Evolutionary conservation across 106 monocot species (phyloP), one percentile per base, ranked within the genome.

Genomic region (Apostasia shenzhenica): DNA sequence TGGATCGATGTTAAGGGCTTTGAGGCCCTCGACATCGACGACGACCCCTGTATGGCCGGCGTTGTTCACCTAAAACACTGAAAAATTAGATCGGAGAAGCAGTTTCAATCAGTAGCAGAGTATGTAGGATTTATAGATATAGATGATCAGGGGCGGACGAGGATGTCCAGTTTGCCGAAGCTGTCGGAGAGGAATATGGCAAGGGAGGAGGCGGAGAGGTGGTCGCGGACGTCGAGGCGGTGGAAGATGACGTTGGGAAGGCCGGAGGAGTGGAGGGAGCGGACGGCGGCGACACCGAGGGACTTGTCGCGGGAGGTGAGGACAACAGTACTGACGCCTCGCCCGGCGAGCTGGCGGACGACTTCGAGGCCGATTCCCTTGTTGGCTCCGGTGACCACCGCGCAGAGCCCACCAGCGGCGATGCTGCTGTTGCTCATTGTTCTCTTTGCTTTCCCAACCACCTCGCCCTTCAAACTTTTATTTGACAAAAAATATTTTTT

Each of bases 361-460:
- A 70, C 61, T 64, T 79, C 88, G 8, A 92, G 75, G 59, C 85
- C 83, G 13, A 92, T 85, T 26, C 85, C 92, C 55, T 76, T 92
- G 82, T 85, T 92, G 42, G 76, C 85, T 57, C 88, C 92, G 2
- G 91, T 92, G 48, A 92, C 88, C 46, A 92, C 85, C 3, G 88
- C 92, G 54, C 75, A 75, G 11, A 61, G 11, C 26, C 26, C 26
- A 26, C 26, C 26, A 12, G 7, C 54, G 6, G 50, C 45, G 5
- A 38, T 50, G 2, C 7, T 50, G 66, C 52, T 52, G 52, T 10
- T 52, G 52, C 52, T 10, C 52, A 52, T 52, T 52, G 4, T 52
- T 10, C 52, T 10, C 52, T 52, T 10, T 52, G 4, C 52, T 52
- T 26, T 26, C 26, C 26, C 26, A 26, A 26, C 26, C 26, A 0